Base-by-base conservation (phyloP, 108 stramenopile species). In the Nitzschia palea region DNA sequence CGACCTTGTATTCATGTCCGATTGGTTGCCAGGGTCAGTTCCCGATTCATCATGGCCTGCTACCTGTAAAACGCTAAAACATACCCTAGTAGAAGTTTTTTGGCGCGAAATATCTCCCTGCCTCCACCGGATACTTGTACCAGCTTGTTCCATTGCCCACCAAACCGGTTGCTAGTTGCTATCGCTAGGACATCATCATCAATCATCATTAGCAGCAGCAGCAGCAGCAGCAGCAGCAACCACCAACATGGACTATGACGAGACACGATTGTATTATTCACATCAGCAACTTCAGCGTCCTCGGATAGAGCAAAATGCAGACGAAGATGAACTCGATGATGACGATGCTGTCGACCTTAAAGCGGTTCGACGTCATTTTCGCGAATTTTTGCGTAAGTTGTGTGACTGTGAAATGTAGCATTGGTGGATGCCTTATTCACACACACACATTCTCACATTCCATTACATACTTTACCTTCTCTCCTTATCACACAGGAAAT, bases 221-320 rank as follows among this genome's bases (percentile, higher is more conserved):
- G n/a, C n/a, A n/a, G n/a, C n/a, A n/a, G n/a, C n/a, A n/a, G n/a
- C n/a, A n/a, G n/a, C n/a, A n/a, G n/a, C n/a, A n/a, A n/a, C n/a
- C n/a, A n/a, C 22, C n/a, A 48, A 4, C 17, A 87, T 87, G 93
- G 93, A 94, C 64, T 94, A 88, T 67, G 93, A 94, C 68, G 81
- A 80, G 58, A 83, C 84, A 36, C 73, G 90, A 25, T 80, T 94
- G 62, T 91, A 89, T 62, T 94, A 81, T 68, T 91, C 93, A 10
- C 88, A 91, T 73, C 93, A 94, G 75, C 86, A 90, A 40, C 67
- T 94, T 35, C 87, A 86, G 58, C 48, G 58, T 25, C 15, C 31
- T 2, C 34, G 35, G 3, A 20, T 45, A 15, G 40, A 50, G 12
- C 51, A 66, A 28, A 33, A 67, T 9, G 65, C 45, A 35, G 70